phyloP scores from a whole-genome alignment of 73 alveolate species.

The Paramecium caudatum region DNA sequence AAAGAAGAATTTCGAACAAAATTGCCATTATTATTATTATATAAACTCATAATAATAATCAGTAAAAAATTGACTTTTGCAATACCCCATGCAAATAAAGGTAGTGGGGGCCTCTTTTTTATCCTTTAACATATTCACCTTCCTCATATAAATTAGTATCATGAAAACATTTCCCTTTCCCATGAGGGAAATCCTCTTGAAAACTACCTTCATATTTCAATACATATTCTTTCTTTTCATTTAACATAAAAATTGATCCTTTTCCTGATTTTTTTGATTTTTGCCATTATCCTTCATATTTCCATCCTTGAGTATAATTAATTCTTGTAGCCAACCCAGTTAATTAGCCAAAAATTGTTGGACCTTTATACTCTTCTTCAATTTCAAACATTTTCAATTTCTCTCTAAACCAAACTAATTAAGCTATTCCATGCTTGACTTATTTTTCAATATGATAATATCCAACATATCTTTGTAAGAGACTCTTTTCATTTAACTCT shows the following conservation, averaged over 20 bases:
- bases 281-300: constrained; percentile 40
- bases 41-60: no score
- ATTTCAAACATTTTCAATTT: neutral
- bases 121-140: constrained; percentile 11
- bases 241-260: neutral
- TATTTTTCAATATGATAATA: neutral
- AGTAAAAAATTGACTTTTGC: neutral
- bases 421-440: constrained; percentile 7
- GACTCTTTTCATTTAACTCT: constrained; percentile 11
- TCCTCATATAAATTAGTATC: neutral
- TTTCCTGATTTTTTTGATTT: neutral
- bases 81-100: neutral
- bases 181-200: neutral
- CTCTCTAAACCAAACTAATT: neutral
- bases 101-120: neutral
- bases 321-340: neutral
- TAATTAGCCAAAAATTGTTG: neutral
- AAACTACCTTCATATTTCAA: neutral
- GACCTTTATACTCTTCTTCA: neutral
- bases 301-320: neutral
- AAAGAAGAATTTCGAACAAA: constrained; percentile 26
- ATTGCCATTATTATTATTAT: no score
- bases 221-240: neutral
- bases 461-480: constrained; percentile 6
- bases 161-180: constrained; percentile 27